Evolutionary conservation across 1,284 basidiomycete species (phyloP).

Genomic region (Ganoderma leucocontextum): DNA sequence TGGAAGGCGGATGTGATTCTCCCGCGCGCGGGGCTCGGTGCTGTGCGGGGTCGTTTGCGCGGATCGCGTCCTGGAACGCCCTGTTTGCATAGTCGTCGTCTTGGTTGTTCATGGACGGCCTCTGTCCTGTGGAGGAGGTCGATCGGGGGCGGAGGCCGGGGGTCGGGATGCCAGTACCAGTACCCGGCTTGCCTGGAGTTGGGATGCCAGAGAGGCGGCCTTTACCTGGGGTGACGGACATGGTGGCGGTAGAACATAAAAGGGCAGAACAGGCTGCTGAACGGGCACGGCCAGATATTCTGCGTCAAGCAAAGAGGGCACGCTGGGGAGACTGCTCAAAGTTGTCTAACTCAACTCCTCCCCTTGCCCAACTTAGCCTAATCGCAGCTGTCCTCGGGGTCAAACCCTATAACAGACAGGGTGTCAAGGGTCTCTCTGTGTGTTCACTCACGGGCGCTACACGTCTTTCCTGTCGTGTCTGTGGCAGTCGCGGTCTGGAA

Average conservation of each 20-base stretch:
- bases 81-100: constrained; percentile 66
- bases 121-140: constrained; percentile 57
- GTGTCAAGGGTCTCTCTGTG: constrained; percentile 19
- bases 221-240: constrained; percentile 60
- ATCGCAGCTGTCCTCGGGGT: constrained; percentile 24
- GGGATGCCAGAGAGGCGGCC: constrained; percentile 64
- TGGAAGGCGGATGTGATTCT: constrained; percentile 40
- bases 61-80: constrained; percentile 80
- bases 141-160: constrained; percentile 71
- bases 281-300: constrained; percentile 15
- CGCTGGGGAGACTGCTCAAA: constrained; percentile 20
- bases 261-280: constrained; percentile 12
- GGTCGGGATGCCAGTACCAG: constrained; percentile 64
- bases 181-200: constrained; percentile 55
- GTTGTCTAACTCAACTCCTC: constrained; percentile 18
- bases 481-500: constrained; percentile 10
- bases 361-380: constrained; percentile 23
- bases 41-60: constrained; percentile 77
- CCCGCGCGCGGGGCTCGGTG: constrained; percentile 57
- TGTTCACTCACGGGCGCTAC: constrained; percentile 14
- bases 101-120: constrained; percentile 38
- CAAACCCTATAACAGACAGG: background rate
- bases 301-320: constrained; percentile 12
- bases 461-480: constrained; percentile 20
- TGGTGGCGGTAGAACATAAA: constrained; percentile 34